These are phyloP conservation scores for Quercus lobata DNA, from an alignment of 331 rosid species.

Conservation along the genomic window DNA sequence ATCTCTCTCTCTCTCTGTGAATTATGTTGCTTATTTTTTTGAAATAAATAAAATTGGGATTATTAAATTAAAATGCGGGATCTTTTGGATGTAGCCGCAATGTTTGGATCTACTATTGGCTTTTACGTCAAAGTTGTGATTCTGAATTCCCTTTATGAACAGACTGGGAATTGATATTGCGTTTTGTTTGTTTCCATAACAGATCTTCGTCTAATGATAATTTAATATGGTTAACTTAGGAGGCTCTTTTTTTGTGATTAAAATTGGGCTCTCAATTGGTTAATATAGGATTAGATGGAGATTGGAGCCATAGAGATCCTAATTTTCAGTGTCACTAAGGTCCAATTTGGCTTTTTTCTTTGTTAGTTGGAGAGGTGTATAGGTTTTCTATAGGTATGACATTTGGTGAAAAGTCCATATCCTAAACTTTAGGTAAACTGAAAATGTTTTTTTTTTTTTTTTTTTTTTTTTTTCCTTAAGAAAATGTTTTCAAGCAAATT, in stretches of 20 bases:
- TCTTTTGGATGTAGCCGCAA: background rate
- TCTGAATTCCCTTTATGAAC: background rate
- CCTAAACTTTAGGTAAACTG: background rate
- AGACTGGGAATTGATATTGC: background rate
- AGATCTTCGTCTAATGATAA: background rate
- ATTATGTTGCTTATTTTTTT: background rate
- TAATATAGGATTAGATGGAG: too few species aligned
- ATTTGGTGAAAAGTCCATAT: background rate
- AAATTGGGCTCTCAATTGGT: too few species aligned
- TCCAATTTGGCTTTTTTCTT: background rate
- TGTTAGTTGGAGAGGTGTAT: background rate
- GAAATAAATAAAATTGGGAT: background rate
- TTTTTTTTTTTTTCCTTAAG: too few species aligned
- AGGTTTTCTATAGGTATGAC: background rate
- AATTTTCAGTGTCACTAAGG: too few species aligned
- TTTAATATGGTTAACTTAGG: too few species aligned
- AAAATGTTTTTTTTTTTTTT: background rate
- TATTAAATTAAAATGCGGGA: background rate
- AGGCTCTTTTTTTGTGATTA: too few species aligned
- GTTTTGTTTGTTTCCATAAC: background rate
- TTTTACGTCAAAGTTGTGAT: background rate
- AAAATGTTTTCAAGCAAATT: background rate
- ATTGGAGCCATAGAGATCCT: too few species aligned
- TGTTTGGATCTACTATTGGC: background rate
- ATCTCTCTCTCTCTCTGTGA: background rate